Evolutionary conservation across 768 basidiomycete species (phyloP).

Genomic region (Trametes meyenii): DNA sequence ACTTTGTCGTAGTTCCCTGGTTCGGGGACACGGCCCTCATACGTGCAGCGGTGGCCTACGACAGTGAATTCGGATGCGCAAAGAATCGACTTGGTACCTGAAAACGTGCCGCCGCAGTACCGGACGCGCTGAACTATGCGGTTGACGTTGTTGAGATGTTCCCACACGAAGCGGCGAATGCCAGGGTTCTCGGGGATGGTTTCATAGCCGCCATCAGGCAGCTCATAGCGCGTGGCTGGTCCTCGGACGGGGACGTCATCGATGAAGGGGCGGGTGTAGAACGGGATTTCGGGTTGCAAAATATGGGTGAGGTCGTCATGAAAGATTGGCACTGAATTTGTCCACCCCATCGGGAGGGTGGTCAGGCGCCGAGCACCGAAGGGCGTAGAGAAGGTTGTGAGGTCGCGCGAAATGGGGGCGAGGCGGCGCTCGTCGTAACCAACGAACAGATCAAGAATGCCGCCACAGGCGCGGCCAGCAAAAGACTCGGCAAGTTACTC

Average conservation of each 20-base stretch:
- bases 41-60: conserved; percentile 43
- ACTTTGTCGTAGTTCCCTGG: conserved; percentile 31
- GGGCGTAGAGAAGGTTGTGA: conserved; percentile 22
- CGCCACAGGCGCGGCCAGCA: conserved; percentile 25
- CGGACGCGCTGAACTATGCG: conserved; percentile 38
- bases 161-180: conserved; percentile 40
- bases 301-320: conserved; percentile 19
- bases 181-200: conserved; percentile 32
- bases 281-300: conserved; percentile 21
- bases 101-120: conserved; percentile 30
- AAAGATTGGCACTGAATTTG: conserved; percentile 26
- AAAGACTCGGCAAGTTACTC: conserved; percentile 24
- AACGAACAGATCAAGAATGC: conserved; percentile 38
- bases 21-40: conserved; percentile 37
- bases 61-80: conserved; percentile 22
- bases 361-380: conserved; percentile 14
- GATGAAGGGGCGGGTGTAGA: conserved; percentile 19
- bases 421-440: conserved; percentile 18
- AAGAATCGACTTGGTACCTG: conserved; percentile 6
- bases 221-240: conserved; percentile 14
- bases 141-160: conserved; percentile 41
- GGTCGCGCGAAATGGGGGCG: conserved; percentile 9
- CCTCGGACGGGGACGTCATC: conserved; percentile 28
- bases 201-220: conserved; percentile 21
- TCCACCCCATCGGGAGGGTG: conserved; percentile 25